phyloP scores from a whole-genome alignment of 2,329 filamentous ascomycete species.

The Phoma sp. region DNA sequence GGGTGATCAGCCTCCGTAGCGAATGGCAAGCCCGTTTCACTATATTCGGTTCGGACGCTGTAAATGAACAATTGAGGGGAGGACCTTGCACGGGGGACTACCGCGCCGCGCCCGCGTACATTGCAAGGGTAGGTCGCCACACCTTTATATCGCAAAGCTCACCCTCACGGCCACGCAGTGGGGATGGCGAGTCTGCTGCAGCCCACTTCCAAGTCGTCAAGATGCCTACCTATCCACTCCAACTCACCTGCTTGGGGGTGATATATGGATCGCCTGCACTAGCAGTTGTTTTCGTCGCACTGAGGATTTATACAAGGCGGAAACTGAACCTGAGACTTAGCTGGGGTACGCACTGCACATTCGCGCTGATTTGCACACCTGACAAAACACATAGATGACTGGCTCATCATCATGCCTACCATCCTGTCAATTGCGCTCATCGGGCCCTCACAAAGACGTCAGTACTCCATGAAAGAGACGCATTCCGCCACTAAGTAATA shows the following conservation, averaged over 20 bases:
- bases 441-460: conserved; percentile 46
- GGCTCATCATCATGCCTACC: conserved; percentile 46
- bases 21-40: conserved; percentile 15
- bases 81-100: conserved; percentile 3
- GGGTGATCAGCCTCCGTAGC: conserved; percentile 8
- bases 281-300: conserved; percentile 43
- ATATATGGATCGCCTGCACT: conserved; percentile 45
- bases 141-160: conserved; percentile 16
- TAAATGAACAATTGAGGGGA: conserved; percentile 19
- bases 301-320: conserved; percentile 48
- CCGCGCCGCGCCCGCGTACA: conserved; percentile 7
- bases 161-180: conserved; percentile 10
- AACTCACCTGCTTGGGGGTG: conserved; percentile 48
- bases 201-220: conserved; percentile 31
- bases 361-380: not conserved
- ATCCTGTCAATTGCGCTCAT: conserved; percentile 48
- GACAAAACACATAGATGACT: conserved; percentile 43
- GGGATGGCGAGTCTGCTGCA: conserved; percentile 17
- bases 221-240: conserved; percentile 49
- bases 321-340: conserved; percentile 47
- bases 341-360: conserved; percentile 38
- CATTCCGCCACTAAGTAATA: not conserved
- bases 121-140: conserved; percentile 9
- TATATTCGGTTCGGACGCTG: conserved; percentile 11
- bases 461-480: conserved; percentile 15